A percentile compares a stretch with the other conserved stretches of the same genome.
phyloP scores from a whole-genome alignment of 306 rosid genomes.

The Glycyrrhiza uralensis region DNA sequence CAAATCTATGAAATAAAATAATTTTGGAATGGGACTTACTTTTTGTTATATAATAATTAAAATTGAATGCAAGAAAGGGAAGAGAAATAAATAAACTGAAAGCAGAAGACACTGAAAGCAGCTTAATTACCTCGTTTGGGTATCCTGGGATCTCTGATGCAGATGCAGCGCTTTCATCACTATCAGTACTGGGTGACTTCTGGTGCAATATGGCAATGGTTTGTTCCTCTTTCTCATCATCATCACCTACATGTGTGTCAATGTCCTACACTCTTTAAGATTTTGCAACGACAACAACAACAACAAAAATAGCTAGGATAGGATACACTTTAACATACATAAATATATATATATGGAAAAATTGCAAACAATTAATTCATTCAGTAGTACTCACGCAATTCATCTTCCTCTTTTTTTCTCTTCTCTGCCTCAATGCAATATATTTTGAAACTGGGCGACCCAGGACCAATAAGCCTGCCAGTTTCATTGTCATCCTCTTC shows the following conservation, averaged over 20 bases:
- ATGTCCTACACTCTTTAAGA: background rate
- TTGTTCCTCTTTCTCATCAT: background rate
- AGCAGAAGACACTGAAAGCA: background rate
- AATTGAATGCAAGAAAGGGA: too few relatives aligned
- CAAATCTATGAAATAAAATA: too few relatives aligned
- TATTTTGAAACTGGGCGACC: conserved; percentile 77
- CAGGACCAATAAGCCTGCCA: conserved; percentile 25
- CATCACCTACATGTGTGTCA: conserved; percentile 23
- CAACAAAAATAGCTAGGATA: background rate
- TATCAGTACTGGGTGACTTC: conserved; percentile 27
- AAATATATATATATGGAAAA: too few relatives aligned
- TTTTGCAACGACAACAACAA: background rate
- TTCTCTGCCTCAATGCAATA: conserved; percentile 36
- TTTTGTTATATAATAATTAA: too few relatives aligned
- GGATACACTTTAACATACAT: background rate
- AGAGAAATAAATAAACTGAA: background rate
- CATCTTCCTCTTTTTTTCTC: background rate
- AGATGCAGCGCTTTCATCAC: conserved; percentile 5
- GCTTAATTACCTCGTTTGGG: conserved; percentile 28
- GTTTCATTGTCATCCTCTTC: background rate
- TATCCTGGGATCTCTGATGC: background rate
- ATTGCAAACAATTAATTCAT: background rate
- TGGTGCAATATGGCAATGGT: background rate
- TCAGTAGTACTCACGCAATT: conserved; percentile 21
- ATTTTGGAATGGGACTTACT: too few relatives aligned